Base-by-base conservation (phyloP, 148 eudicot genomes). In the Amaranthus cruentus region DNA sequence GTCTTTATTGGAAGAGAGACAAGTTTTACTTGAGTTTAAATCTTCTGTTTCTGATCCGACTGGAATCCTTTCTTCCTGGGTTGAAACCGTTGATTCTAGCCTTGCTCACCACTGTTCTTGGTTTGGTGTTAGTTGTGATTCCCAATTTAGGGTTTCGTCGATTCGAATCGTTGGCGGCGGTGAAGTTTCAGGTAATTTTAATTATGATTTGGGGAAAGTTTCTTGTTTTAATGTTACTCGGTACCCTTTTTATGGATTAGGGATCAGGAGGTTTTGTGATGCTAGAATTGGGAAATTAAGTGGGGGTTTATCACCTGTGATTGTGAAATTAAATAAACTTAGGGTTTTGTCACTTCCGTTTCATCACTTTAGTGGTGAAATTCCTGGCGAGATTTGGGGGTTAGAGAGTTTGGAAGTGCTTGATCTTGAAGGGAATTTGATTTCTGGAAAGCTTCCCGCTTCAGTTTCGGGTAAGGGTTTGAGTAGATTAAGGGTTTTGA, bases 311-410 rank as follows among this genome's bases (percentile, higher is more conserved):
- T 62, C 87, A 0, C 59, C 62, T 60, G 80, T 75, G 48, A 63
- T 90, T 74, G 83, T 79, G 18, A 75, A 82, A 47, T 78, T 90
- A 63, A 73, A 69, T 13, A 80, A 88, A 74, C 81, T 90, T 75
- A 82, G 89, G 85, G 88, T 87, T 82, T 82, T 90, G 46, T 88
- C 89, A 3, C 86, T 90, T 73, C 86, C 91, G 5, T 88, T 83
- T 69, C 76, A 90, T 80, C 81, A 79, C 10, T 66, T 90, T 67
- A 77, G 55, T 70, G 88, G 91, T 60, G 84, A 83, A 55, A 80
- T 88, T 71, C 91, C 88, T 2, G 58, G 54, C 49, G 84, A 81
- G 74, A 81, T 88, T 47, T 90, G 85, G 86, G 85, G 81, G 55
- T 68, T 90, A 82, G 70, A 74, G 68, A 81, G 80, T 70, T 85